Percentiles rank a stretch among this genome's conserved stretches.
phyloP scores from a whole-genome alignment of 176 grass and related monocot species.

The Bonia amplexicaulis region DNA sequence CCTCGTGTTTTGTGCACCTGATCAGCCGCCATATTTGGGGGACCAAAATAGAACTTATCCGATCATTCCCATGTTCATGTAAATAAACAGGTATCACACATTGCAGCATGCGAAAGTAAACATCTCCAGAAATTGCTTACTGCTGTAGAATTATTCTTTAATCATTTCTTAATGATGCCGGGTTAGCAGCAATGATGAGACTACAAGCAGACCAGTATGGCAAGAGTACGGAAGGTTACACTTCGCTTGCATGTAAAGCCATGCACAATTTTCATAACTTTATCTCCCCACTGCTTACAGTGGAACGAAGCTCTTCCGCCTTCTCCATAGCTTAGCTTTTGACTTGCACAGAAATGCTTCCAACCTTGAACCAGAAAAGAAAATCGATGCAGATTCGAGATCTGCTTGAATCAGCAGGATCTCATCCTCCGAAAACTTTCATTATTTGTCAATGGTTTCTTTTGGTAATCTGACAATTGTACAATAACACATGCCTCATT shows the following conservation, averaged over 20 bases:
- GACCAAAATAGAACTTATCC: background rate
- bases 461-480: constrained; percentile 14
- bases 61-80: background rate
- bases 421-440: background rate
- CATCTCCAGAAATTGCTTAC: background rate
- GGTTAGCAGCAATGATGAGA: background rate
- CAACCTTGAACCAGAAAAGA: background rate
- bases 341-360: background rate
- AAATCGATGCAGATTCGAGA: background rate
- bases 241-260: constrained; percentile 2
- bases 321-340: background rate
- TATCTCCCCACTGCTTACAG: background rate
- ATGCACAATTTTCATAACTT: background rate
- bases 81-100: background rate
- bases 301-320: background rate
- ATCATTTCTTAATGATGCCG: constrained; percentile 5
- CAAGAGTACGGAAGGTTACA: background rate
- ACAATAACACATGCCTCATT: constrained; percentile 29
- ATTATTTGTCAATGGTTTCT: constrained; percentile 14
- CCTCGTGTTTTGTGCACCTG: no score
- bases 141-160: background rate
- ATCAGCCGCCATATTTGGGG: no score
- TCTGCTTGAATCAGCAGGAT: constrained; percentile 33
- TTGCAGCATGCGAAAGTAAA: background rate
- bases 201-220: background rate